phyloP scores from a whole-genome alignment of 2,329 filamentous ascomycete genomes.

The Calonectria crousiana region DNA sequence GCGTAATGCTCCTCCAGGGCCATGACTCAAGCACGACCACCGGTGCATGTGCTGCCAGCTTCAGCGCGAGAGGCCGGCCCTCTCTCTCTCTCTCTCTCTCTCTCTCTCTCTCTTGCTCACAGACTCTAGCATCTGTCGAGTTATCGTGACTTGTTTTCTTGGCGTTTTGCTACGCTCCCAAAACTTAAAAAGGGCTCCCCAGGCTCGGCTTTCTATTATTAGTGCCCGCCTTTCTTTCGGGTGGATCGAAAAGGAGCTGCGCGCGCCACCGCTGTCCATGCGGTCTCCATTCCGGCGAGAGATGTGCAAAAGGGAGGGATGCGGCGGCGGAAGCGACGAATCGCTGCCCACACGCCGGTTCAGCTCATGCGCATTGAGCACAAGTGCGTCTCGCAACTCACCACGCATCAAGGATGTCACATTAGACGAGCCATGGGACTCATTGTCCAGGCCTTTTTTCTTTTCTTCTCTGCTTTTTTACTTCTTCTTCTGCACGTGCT shows the following conservation, averaged over 20 bases:
- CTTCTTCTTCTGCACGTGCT: background rate
- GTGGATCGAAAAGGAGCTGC: background rate
- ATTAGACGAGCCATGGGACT: background rate
- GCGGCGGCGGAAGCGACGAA: background rate
- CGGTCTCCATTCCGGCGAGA: background rate
- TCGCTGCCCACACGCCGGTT: background rate
- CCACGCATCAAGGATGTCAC: background rate
- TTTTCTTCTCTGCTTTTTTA: background rate
- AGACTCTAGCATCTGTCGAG: no score
- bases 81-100: background rate
- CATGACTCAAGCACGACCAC: background rate
- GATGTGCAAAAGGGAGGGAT: background rate
- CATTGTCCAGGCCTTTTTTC: background rate
- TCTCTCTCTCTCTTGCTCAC: background rate
- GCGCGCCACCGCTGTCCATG: slow-evolving; percentile 9
- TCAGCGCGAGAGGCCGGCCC: background rate
- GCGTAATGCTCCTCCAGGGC: background rate
- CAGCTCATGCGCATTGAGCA: slow-evolving; percentile 14
- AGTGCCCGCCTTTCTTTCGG: background rate
- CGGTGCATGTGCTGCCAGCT: background rate
- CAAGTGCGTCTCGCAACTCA: slow-evolving; percentile 13
- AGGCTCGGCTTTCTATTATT: slow-evolving; percentile 16
- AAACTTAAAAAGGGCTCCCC: background rate
- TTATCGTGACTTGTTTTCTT: background rate
- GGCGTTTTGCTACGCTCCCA: background rate